Evolutionary conservation across 352 stramenopile species (phyloP), one percentile per base, ranked within the genome.

Genomic region (Thraustotheca clavata): DNA sequence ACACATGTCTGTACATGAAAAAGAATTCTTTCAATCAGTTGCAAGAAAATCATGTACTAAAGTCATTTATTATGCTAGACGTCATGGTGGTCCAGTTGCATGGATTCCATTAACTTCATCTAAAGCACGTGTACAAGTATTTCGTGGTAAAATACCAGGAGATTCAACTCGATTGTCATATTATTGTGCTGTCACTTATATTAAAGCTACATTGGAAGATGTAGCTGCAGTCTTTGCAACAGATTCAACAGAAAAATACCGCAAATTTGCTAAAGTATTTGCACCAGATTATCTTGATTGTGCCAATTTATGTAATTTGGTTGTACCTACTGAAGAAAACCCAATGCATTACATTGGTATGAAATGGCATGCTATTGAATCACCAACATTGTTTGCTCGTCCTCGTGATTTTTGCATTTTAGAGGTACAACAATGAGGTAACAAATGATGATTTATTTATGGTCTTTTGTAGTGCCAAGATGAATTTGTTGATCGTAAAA

Each of bases 61-160:
- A 61, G 84, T 93, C 8, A 80, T 93, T 22, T 91, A 88, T 49
- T 93, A 90, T 63, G 89, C 84, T 54, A 74, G 84, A 35, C 76
- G 73, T 9, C 43, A 70, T 0, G 79, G 79, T 60, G 84, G 84
- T 0, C 84, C 84, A 12, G 86, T 93, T 71, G 77, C 83, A 50
- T 93, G 84, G 84, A 72, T 93, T 14, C 82, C 81, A 39, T 68
- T 93, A 27, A 76, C 77, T 6, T 88, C 81, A 0, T 73, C 84
- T 3, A 12, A 43, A 20, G 76, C 88, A 49, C 54, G 48, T 16
- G 77, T 93, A 16, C 79, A 93, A 32, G 73, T 93, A 11, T 91
- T 78, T 67, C 80, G 88, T 52, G 84, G 84, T 32, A 72, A 65
- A 27, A 52, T 40, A 20, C 18, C 57, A 4, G 57, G 57, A 27